Evolutionary conservation across 2,329 filamentous ascomycete genomes (phyloP), one percentile per base, ranked within the genome.

Genomic region (Aspergillus sergii): DNA sequence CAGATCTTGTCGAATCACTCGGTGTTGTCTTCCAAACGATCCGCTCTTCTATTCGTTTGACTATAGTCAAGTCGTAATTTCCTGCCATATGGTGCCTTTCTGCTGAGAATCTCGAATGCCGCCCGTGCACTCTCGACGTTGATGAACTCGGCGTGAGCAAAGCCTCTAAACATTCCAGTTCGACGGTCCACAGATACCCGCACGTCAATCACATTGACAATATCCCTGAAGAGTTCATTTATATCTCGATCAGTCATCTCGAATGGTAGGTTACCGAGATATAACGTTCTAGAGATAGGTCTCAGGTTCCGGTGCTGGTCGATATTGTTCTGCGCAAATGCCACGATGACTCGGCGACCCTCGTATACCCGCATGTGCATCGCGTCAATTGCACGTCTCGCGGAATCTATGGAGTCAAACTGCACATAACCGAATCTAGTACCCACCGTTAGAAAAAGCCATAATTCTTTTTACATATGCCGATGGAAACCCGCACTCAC

Each of bases 181-280:
- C 88, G 85, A 71, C 91, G 87, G 79, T 96, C 92, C 70, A 95
- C 90, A 58, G 93, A 91, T 61, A 96, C 89, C 64, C 93, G 88
- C 55, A 96, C 88, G 71, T 94, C 91, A 59, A 85, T 80, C 55
- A 94, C 85, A 75, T 91, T 90, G 57, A 85, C 81, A 64, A 96
- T 82, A 28, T 87, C 84, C 62, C 84, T 82, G 85, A 96, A 94
- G 30, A 96, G 79, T 59, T 88, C 84, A 79, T 94, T 93, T 59
- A 97, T 83, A 72, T 96, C 93, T 59, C 87, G 86, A 73, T 96
- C 93, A 10, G 90, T 91, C 81, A 94, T 90, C 79, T 96, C 91
- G 74, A 91, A 95, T 12, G 91, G 89, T 79, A 97, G 88, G 81
- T 95, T 95, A 69, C 93, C 92, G 69, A 97, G 86, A 82, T 91